These are phyloP conservation scores for Globisporangium splendens DNA, from an alignment of 352 stramenopile genomes.

Conservation along the genomic window DNA sequence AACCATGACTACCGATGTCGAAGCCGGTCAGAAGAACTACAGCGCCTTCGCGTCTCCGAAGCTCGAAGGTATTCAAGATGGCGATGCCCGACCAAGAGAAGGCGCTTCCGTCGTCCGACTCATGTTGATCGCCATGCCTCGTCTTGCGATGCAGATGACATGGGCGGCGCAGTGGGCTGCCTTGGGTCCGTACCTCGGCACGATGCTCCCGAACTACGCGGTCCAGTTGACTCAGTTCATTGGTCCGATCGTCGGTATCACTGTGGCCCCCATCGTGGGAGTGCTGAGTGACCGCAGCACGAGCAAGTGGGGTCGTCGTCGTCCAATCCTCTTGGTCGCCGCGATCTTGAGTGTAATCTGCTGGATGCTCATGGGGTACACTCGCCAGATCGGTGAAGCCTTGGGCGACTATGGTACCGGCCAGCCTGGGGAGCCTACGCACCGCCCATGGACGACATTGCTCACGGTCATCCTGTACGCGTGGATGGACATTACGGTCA, in stretches of 20 bases:
- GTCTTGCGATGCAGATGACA: slow-evolving; percentile 59
- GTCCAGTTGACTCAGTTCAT: slow-evolving; percentile 77
- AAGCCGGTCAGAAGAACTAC: too few species aligned
- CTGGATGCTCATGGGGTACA: slow-evolving; percentile 73
- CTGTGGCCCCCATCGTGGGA: slow-evolving; percentile 63
- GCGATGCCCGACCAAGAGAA: too few species aligned
- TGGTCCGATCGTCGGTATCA: slow-evolving; percentile 59
- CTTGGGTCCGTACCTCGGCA: slow-evolving; percentile 63
- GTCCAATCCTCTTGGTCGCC: slow-evolving; percentile 57
- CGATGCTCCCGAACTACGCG: slow-evolving; percentile 51
- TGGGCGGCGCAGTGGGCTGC: slow-evolving; percentile 78
- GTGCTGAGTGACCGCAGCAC: slow-evolving; percentile 64
- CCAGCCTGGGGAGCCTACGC: too few species aligned
- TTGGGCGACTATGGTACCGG: slow-evolving; percentile 45
- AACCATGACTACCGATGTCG: too few species aligned
- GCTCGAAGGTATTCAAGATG: too few species aligned
- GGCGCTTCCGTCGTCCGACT: too few species aligned
- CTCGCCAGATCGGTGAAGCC: slow-evolving; percentile 49
- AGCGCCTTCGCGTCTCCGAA: too few species aligned
- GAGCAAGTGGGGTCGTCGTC: slow-evolving; percentile 52
- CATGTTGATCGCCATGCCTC: too few species aligned
- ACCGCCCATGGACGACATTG: slow-evolving; percentile 44
- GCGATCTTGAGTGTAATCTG: slow-evolving; percentile 54
- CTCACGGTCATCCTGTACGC: slow-evolving; percentile 75
- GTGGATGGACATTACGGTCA: slow-evolving; percentile 83